Base-by-base conservation (phyloP, 2,329 filamentous ascomycete species). In the Fusarium illudens region DNA sequence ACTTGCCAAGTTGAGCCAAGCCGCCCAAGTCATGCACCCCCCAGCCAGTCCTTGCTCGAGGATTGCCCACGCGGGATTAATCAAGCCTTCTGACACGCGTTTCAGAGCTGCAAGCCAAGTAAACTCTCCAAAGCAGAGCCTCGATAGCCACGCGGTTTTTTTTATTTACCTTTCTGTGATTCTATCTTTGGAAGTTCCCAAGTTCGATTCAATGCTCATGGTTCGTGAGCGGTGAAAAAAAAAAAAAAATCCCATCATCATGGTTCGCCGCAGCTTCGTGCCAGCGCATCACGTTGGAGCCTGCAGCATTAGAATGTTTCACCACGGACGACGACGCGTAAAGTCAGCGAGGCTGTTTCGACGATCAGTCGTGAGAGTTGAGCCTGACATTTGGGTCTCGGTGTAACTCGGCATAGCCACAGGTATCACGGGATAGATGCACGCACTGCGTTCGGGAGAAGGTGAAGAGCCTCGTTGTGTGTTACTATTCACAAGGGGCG, bases 111-210 rank as follows among this genome's bases (percentile, higher is more conserved):
- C 61, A 62, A 20, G 62, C 34, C 30, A 20, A 58, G 27, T 39
- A 19, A 22, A 6, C 27, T 48, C n/a, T 19, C 10, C 13, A 42
- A 13, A 42, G 42, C 65, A 55, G 50, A 68, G 65, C 65, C 65
- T 68, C 65, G n/a, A 19, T 66, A 59, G 58, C 51, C 62, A 68
- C 66, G 66, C 66, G 66, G n/a, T n/a, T n/a, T 68, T 60, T 58
- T 34, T 12, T 13, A 32, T 48, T 12, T n/a, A n/a, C n/a, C n/a
- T 39, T 49, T 20, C 32, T 58, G 11, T 49, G 20, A 2, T 36
- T 65, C 36, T 55, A 48, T 55, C 37, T 63, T 68, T 68, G 49
- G 61, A 46, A 37, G 17, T 34, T 29, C 27, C 4, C n/a, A 17
- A 4, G 15, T 32, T 46, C 19, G 19, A 29, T 7, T 15, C 2